Conservation (phyloP, 2,329 filamentous ascomycete genomes). For the Alternaria tenuissima region DNA sequence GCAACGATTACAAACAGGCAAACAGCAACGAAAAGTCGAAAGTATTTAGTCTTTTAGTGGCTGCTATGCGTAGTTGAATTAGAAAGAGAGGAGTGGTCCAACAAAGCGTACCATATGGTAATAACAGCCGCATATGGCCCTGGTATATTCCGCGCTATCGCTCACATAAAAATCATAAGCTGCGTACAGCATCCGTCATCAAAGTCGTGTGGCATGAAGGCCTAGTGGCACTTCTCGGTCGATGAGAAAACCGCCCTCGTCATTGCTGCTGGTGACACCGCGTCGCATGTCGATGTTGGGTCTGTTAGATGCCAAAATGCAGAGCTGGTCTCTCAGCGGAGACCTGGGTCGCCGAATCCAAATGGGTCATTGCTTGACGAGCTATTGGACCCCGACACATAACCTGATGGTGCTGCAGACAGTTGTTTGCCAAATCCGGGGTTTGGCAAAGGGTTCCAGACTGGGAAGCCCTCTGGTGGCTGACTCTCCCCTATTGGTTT, state of each 20-base stretch:
- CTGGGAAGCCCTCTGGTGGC: slow-evolving; percentile 66
- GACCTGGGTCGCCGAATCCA: slow-evolving; percentile 49
- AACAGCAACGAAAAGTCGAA: background rate
- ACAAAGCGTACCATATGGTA: slow-evolving; percentile 29
- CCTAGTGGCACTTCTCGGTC: background rate
- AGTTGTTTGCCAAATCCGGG: slow-evolving; percentile 27
- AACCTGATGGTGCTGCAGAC: slow-evolving; percentile 46
- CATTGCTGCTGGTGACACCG: background rate
- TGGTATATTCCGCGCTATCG: slow-evolving; percentile 20
- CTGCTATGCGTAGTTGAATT: slow-evolving; percentile 11
- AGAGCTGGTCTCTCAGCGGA: slow-evolving; percentile 28
- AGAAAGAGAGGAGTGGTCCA: slow-evolving; percentile 19
- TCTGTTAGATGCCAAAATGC: background rate
- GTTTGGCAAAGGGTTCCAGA: slow-evolving; percentile 59
- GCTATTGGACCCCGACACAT: slow-evolving; percentile 44
- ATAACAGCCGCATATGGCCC: slow-evolving; percentile 23
- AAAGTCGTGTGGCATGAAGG: slow-evolving; percentile 7
- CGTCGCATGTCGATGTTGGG: background rate
- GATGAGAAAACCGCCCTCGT: background rate
- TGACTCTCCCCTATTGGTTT: slow-evolving; percentile 69
- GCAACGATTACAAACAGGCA: background rate
- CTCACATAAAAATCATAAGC: slow-evolving; percentile 19
- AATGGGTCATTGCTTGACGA: slow-evolving; percentile 46
- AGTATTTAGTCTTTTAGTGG: slow-evolving; percentile 13
- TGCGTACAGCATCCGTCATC: slow-evolving; percentile 13